Percentiles rank a stretch among this genome's conserved stretches.
These are phyloP conservation scores for Pisolithus albus DNA, from an alignment of 768 basidiomycete species.

Conservation along the genomic window DNA sequence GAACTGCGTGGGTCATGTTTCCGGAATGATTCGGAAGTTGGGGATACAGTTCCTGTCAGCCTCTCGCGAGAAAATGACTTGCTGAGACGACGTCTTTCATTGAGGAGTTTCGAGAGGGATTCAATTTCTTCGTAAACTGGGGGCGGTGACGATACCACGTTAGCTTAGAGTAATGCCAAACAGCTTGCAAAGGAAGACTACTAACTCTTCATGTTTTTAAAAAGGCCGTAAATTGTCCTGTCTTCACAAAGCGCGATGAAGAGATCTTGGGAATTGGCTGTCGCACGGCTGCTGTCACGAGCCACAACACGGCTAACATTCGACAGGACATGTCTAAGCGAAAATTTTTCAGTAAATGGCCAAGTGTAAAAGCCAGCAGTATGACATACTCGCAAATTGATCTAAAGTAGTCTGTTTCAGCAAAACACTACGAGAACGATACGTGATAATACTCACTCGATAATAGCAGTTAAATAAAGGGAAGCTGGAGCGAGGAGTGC, in stretches of 20 bases:
- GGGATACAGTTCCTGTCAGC: slow-evolving; percentile 40
- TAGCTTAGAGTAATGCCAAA: slow-evolving; percentile 7
- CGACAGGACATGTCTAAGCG: slow-evolving; percentile 67
- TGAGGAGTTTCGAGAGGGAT: slow-evolving; percentile 49
- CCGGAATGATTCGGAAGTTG: slow-evolving; percentile 17
- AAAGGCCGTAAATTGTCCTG: slow-evolving; percentile 75
- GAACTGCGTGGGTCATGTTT: slow-evolving; percentile 20
- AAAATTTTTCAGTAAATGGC: slow-evolving; percentile 7
- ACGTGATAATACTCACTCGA: slow-evolving; percentile 62
- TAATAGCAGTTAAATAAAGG: slow-evolving; percentile 84
- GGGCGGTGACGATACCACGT: slow-evolving; percentile 14
- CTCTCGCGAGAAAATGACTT: slow-evolving; percentile 63
- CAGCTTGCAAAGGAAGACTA: slow-evolving; percentile 1
- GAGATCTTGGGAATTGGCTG: slow-evolving; percentile 73
- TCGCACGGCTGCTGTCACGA: slow-evolving; percentile 74
- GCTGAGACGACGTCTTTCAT: slow-evolving; percentile 45
- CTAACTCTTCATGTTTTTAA: slow-evolving; percentile 81
- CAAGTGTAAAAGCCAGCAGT: background rate
- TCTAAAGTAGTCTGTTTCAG: slow-evolving; percentile 36
- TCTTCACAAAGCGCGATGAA: slow-evolving; percentile 90
- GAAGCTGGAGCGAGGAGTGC: slow-evolving; percentile 72
- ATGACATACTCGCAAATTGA: slow-evolving; percentile 78
- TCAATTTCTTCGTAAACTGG: slow-evolving; percentile 79
- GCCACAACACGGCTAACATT: slow-evolving; percentile 81
- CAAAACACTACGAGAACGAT: slow-evolving; percentile 12